phyloP scores from a whole-genome alignment of 176 grass and related monocot genomes.

The Carex cristatella region DNA sequence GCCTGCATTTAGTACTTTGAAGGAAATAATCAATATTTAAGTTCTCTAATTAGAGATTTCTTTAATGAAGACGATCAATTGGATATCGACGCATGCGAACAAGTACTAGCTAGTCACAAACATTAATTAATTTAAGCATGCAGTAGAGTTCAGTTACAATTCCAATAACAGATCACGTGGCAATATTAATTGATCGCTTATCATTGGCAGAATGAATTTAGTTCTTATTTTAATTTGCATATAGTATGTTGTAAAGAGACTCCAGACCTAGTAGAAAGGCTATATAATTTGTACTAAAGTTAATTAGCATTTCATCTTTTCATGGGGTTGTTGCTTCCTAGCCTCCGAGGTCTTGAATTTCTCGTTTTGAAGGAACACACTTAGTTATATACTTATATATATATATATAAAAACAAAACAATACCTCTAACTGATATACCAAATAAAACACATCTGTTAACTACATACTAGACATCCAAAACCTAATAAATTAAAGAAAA shows the following conservation, averaged over 20 bases:
- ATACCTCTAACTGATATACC: background rate
- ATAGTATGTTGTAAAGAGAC: conserved; percentile 14
- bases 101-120: no score
- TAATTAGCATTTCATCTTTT: conserved; percentile 36
- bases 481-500: background rate
- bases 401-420: background rate
- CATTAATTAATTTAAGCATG: conserved; percentile 14
- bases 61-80: no score
- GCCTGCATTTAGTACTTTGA: no score
- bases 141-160: conserved; percentile 25
- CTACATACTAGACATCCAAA: background rate
- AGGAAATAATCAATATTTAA: no score
- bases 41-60: no score
- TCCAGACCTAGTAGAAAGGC: conserved; percentile 26
- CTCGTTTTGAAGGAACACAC: background rate
- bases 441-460: background rate
- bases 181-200: no score
- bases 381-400: no score
- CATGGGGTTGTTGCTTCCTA: conserved; percentile 29
- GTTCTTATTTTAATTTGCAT: background rate
- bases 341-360: conserved; percentile 25
- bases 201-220: conserved; percentile 11
- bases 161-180: conserved; percentile 51
- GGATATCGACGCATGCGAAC: no score
- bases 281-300: no score